These are phyloP conservation scores for Pugionium cornutum DNA, from an alignment of 345 rosid genomes.

Conservation along the genomic window DNA sequence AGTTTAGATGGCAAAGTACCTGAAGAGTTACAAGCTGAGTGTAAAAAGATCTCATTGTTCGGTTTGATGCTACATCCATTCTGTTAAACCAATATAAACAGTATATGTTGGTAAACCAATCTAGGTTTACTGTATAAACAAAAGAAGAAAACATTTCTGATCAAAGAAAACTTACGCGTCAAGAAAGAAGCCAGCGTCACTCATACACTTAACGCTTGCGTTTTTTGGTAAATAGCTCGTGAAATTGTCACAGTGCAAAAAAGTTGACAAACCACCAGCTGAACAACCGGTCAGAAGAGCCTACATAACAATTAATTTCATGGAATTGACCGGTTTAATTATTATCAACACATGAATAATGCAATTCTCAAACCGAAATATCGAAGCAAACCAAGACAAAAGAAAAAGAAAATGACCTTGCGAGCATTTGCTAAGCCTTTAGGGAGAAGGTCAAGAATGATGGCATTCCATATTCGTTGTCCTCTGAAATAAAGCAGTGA, in stretches of 20 bases:
- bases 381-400: conserved; percentile 6
- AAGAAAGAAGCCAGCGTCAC: conserved; percentile 93
- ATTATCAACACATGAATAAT: not conserved
- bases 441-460: conserved; percentile 79
- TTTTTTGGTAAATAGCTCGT: conserved; percentile 55
- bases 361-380: conserved; percentile 16
- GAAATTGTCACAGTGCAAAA: conserved; percentile 77
- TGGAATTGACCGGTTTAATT: conserved; percentile 9
- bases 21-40: conserved; percentile 59
- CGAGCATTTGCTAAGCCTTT: conserved; percentile 67
- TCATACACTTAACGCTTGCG: conserved; percentile 83
- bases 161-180: conserved; percentile 59
- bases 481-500: conserved; percentile 90
- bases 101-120: not conserved
- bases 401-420: conserved; percentile 50
- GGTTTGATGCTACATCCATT: conserved; percentile 61
- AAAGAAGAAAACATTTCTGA: not conserved
- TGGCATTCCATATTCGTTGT: conserved; percentile 83
- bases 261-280: conserved; percentile 89
- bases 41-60: conserved; percentile 67
- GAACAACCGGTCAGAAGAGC: conserved; percentile 99
- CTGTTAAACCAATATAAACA: conserved; percentile 46
- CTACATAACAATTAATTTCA: conserved; percentile 36
- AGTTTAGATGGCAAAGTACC: conserved; percentile 38
- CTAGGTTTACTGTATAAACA: not conserved